Base-by-base conservation (phyloP, 306 rosid genomes). In the Prosopis cineraria region DNA sequence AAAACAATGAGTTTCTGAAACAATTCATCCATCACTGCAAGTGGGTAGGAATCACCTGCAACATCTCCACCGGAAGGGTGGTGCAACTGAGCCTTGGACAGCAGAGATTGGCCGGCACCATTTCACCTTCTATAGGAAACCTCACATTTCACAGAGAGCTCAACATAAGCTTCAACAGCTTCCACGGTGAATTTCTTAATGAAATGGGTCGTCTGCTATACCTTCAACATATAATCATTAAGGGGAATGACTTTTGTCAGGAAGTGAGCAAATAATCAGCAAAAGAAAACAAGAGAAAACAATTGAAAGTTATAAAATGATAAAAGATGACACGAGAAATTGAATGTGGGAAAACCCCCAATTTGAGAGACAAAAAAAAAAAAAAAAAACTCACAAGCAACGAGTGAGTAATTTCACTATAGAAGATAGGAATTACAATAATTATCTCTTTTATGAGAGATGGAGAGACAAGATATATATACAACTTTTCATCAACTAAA, bases 81-180 rank as follows among this genome's bases (percentile, higher is more conserved):
- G 47, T 53, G 7, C 0, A 64, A 20, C 33, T 88, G 72, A 40
- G 73, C 66, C 80, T 88, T 3, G 8, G 20, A 73, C 39, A 71
- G 1, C 19, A 40, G 43, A n/a, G 33, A 27, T 20, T 88, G 72
- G 50, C 10, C 4, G 85, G 88, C 8, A 53, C 55, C 25, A 24
- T 88, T 53, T 7, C 84, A 72, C 83, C 87, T n/a, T 84, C 58
- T 40, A 73, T 86, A 17, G 89, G 93, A 36, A 89, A 89, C 40
- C 83, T 89, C 41, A 56, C 90, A 19, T 84, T 72, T 66, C 82
- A 86, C 37, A 72, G 78, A 13, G 9, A 2, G 10, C 40, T 86
- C 47, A 47, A 16, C 64, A 31, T 89, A 11, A 0, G 10, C 40
- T 43, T 43, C 13, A 89, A 73, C 48, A 80, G 60, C 41, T 70